A percentile compares a stretch with the other conserved stretches of the same genome.
Evolutionary conservation across 140 eudicot genomes (phyloP).

Genomic region (Bidens hawaiensis): DNA sequence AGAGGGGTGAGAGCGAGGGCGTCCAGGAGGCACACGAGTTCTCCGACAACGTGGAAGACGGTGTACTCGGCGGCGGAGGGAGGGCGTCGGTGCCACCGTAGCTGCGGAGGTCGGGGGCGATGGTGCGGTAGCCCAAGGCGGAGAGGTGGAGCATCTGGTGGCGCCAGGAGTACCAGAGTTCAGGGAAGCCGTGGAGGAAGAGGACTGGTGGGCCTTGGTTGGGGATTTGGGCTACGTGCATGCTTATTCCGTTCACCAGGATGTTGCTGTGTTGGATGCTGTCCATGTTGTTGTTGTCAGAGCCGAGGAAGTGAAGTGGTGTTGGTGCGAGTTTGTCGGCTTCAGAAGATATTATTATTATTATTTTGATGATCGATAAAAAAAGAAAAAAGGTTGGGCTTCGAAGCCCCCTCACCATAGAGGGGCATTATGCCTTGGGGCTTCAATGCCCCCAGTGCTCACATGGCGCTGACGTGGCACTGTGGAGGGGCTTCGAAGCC

Average conservation of each 20-base stretch:
- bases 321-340: too few relatives aligned
- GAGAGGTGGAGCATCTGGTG: slow-evolving; percentile 73
- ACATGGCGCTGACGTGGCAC: too few relatives aligned
- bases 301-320: too few relatives aligned
- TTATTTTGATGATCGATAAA: too few relatives aligned
- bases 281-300: slow-evolving; percentile 53
- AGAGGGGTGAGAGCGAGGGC: slow-evolving; percentile 36
- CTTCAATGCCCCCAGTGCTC: too few relatives aligned
- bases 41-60: slow-evolving; percentile 65
- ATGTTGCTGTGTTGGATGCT: slow-evolving; percentile 52
- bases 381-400: too few relatives aligned
- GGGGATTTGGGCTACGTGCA: slow-evolving; percentile 70
- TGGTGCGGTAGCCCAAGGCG: slow-evolving; percentile 68
- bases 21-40: slow-evolving; percentile 56
- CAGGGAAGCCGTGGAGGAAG: slow-evolving; percentile 92
- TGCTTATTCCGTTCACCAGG: slow-evolving; percentile 52
- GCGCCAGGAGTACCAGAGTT: slow-evolving; percentile 93
- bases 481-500: too few relatives aligned
- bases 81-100: slow-evolving; percentile 74
- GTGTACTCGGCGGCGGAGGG: slow-evolving; percentile 49
- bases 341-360: too few relatives aligned
- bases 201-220: slow-evolving; percentile 51
- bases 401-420: too few relatives aligned
- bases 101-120: slow-evolving; percentile 92
- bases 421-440: too few relatives aligned